These are phyloP conservation scores for Allomyces arbusculus DNA, from an alignment of 192 early-diverging fungal genomes.

Conservation along the genomic window DNA sequence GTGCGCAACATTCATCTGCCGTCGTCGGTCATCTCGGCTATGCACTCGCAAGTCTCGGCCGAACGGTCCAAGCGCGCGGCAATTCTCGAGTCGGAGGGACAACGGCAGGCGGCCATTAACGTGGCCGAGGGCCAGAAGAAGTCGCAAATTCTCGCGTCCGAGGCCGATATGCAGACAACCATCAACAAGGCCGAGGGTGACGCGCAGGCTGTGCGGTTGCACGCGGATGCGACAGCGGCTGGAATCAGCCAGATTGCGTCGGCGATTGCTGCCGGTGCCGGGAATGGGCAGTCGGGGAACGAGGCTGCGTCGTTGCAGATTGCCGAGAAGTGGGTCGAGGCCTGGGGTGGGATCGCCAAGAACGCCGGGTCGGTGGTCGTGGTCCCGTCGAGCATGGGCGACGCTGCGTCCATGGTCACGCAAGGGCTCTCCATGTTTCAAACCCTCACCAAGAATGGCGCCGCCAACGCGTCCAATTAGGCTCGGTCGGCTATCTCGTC, in stretches of 20 bases:
- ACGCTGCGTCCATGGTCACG: constrained; percentile 73
- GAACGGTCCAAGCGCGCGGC: constrained; percentile 90
- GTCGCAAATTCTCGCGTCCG: constrained; percentile 77
- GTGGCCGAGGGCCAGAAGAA: constrained; percentile 90
- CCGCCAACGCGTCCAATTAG: too few relatives aligned
- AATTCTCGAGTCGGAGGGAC: constrained; percentile 67
- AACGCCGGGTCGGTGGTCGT: constrained; percentile 65
- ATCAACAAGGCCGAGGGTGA: constrained; percentile 82
- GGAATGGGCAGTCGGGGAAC: constrained; percentile 26
- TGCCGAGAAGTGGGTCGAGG: constrained; percentile 91
- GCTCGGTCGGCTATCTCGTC: too few relatives aligned
- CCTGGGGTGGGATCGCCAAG: constrained; percentile 81
- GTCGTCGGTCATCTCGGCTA: constrained; percentile 76
- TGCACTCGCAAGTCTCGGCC: constrained; percentile 95
- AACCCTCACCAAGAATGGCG: too few relatives aligned
- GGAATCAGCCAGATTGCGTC: constrained; percentile 60
- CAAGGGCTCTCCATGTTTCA: constrained; percentile 22
- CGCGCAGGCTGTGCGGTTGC: constrained; percentile 67
- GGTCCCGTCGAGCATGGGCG: constrained; percentile 60
- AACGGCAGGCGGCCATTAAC: constrained; percentile 84
- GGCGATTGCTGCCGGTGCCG: constrained; percentile 41
- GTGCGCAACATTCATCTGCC: constrained; percentile 92
- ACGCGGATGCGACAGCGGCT: constrained; percentile 58
- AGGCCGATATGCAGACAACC: constrained; percentile 72
- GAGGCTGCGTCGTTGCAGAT: constrained; percentile 76